Evolutionary conservation across 2,329 filamentous ascomycete genomes (phyloP).

Genomic region (Colletotrichum nymphaeae): DNA sequence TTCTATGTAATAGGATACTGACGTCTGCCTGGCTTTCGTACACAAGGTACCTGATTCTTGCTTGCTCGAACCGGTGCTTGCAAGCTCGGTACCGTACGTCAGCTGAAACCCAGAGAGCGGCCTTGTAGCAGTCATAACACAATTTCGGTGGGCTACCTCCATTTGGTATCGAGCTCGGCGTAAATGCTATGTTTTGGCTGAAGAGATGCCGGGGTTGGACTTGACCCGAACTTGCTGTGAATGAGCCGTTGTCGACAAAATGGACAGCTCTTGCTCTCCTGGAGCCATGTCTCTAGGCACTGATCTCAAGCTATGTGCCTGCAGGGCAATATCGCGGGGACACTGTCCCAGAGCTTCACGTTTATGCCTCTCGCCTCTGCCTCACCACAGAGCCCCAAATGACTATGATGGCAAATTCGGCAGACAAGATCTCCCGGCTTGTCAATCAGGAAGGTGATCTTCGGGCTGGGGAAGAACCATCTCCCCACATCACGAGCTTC

Average conservation of each 20-base stretch:
- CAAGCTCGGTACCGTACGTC: slow-evolving; percentile 6
- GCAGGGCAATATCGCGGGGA: slow-evolving; percentile 47
- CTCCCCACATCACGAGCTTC: slow-evolving; percentile 8
- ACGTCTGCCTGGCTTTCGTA: not conserved
- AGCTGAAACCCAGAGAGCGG: not conserved
- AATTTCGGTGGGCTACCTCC: slow-evolving; percentile 44
- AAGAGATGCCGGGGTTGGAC: slow-evolving; percentile 42
- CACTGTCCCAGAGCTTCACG: not conserved
- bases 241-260: slow-evolving; percentile 46
- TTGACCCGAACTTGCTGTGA: slow-evolving; percentile 41
- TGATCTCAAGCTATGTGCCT: slow-evolving; percentile 46
- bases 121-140: slow-evolving; percentile 36
- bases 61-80: slow-evolving; percentile 11
- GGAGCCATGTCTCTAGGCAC: slow-evolving; percentile 45
- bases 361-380: not conserved
- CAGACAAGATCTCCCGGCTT: slow-evolving; percentile 39
- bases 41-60: slow-evolving; percentile 6
- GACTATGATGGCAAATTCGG: slow-evolving; percentile 41
- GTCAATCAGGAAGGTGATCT: slow-evolving; percentile 43
- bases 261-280: slow-evolving; percentile 42
- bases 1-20: slow-evolving; percentile 6
- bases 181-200: slow-evolving; percentile 42
- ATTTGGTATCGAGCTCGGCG: slow-evolving; percentile 47
- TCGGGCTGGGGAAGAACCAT: slow-evolving; percentile 42
- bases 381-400: slow-evolving; percentile 34